These are phyloP conservation scores for Waitea zeae DNA, from an alignment of 1,284 basidiomycete species.

Conservation along the genomic window DNA sequence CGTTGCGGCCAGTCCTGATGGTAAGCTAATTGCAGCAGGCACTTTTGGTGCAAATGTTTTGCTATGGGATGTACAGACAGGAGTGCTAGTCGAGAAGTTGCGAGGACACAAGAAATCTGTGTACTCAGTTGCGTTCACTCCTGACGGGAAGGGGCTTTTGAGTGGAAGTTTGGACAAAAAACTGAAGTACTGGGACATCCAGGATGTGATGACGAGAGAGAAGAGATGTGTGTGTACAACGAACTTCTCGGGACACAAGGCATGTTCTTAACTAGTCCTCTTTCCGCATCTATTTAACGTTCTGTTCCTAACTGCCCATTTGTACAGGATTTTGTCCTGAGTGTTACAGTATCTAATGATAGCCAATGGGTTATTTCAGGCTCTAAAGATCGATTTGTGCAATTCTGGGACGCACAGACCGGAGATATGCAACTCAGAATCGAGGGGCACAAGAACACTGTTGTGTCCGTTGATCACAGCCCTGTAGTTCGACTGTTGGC, in stretches of 20 bases:
- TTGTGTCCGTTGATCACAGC: no score
- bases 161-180: constrained; percentile 62
- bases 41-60: constrained; percentile 59
- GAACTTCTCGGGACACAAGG: constrained; percentile 57
- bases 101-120: constrained; percentile 62
- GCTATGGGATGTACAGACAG: constrained; percentile 55
- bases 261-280: no score
- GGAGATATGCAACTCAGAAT: constrained; percentile 60
- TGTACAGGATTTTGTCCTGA: constrained; percentile 49
- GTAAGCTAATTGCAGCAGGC: constrained; percentile 51
- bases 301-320: no score
- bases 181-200: constrained; percentile 57
- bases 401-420: constrained; percentile 57
- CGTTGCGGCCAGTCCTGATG: constrained; percentile 51
- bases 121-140: constrained; percentile 62
- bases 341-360: constrained; percentile 51
- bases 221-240: constrained; percentile 32
- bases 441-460: constrained; percentile 77
- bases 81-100: constrained; percentile 49
- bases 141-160: constrained; percentile 51
- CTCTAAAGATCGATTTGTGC: constrained; percentile 63
- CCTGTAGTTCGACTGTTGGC: constrained; percentile 74
- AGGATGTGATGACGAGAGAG: constrained; percentile 11
- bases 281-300: no score
- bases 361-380: constrained; percentile 65